Evolutionary conservation across 371 early-diverging fungal genomes (phyloP).

Genomic region (Mucor ambiguus): DNA sequence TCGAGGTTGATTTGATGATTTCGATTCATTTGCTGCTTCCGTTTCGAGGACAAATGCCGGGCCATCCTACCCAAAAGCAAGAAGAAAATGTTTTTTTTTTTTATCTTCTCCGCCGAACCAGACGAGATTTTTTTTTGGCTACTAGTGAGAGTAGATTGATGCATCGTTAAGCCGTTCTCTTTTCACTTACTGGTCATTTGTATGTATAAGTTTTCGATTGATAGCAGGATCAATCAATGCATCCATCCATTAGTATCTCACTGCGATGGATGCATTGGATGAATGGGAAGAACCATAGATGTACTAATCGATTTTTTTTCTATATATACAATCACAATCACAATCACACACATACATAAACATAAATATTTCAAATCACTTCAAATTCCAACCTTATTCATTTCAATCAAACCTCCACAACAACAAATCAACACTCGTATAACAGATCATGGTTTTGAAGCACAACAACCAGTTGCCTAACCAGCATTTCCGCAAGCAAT

Average conservation of each 20-base stretch:
- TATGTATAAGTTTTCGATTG: slow-evolving; percentile 27
- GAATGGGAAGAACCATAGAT: background rate
- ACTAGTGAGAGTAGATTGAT: slow-evolving; percentile 17
- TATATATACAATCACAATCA: background rate
- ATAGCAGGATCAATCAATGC: background rate
- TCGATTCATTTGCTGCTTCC: background rate
- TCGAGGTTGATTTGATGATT: background rate
- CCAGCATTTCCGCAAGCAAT: slow-evolving; percentile 99
- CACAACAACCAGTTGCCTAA: slow-evolving; percentile 99
- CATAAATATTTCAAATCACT: background rate
- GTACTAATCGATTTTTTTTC: slow-evolving; percentile 2
- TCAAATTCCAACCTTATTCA: background rate
- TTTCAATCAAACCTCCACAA: background rate
- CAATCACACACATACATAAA: no score
- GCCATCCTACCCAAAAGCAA: background rate
- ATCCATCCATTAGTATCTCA: slow-evolving; percentile 7
- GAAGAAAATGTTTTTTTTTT: background rate
- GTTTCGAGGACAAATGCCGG: background rate
- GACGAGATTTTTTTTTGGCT: slow-evolving; percentile 17
- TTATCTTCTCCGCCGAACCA: slow-evolving; percentile 15
- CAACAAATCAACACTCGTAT: background rate
- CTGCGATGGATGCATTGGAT: slow-evolving; percentile 9
- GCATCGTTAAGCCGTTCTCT: slow-evolving; percentile 33
- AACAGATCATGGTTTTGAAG: slow-evolving; percentile 72
- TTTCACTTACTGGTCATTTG: slow-evolving; percentile 46